A percentile compares a stretch with the other conserved stretches of the same genome.
These are phyloP conservation scores for Lachnellula suecica DNA, from an alignment of 2,329 filamentous ascomycete genomes.

Conservation along the genomic window DNA sequence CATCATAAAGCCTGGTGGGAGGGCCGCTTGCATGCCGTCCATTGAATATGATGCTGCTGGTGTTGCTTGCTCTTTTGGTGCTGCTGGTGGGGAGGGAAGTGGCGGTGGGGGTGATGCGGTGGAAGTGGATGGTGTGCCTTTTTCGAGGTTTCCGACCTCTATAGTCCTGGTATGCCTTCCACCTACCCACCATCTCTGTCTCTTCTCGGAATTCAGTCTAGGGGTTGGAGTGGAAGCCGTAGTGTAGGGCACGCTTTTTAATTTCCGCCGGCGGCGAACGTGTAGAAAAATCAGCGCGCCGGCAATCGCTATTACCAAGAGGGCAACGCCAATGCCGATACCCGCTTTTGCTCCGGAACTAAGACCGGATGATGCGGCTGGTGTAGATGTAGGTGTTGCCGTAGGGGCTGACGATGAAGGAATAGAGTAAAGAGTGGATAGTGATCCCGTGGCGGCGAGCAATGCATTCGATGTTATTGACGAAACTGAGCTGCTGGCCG, in stretches of 20 bases:
- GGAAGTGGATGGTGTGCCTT: background rate
- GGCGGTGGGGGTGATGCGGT: background rate
- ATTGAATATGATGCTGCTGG: too few relatives aligned
- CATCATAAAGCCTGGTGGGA: too few relatives aligned
- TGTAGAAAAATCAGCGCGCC: slow-evolving; percentile 3
- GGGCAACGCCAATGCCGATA: slow-evolving; percentile 9
- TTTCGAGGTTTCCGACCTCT: background rate
- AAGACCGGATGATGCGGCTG: slow-evolving; percentile 1
- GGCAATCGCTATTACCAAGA: background rate
- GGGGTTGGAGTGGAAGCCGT: too few relatives aligned
- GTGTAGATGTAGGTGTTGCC: background rate
- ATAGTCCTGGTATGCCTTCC: background rate
- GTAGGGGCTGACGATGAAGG: background rate
- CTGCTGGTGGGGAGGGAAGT: background rate
- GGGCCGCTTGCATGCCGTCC: too few relatives aligned
- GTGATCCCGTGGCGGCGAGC: background rate
- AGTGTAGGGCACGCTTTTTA: too few relatives aligned
- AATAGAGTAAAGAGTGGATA: background rate
- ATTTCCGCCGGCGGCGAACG: slow-evolving; percentile 1
- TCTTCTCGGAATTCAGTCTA: background rate
- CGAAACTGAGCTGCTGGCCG: background rate
- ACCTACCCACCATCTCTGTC: background rate
- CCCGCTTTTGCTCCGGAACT: slow-evolving; percentile 11
- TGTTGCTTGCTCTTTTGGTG: too few relatives aligned
- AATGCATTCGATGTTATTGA: background rate